phyloP scores from a whole-genome alignment of 2,329 filamentous ascomycete genomes.

The Ceratocystis cubensis region DNA sequence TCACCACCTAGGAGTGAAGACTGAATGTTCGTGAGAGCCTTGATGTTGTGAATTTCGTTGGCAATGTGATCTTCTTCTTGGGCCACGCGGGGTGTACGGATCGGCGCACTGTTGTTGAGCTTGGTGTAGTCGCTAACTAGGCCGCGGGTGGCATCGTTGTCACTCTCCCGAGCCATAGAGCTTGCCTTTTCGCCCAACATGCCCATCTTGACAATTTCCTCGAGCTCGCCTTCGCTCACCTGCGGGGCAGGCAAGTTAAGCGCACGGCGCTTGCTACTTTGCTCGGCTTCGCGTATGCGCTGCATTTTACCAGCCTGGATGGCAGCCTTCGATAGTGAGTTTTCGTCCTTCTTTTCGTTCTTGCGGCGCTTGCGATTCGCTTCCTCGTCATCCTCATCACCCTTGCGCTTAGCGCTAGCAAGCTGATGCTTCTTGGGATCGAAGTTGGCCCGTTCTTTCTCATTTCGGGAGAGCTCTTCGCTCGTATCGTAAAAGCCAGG shows the following conservation, averaged over 20 bases:
- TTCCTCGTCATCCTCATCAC: conserved; percentile 71
- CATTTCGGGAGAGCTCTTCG: conserved; percentile 70
- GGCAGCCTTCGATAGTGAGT: conserved; percentile 64
- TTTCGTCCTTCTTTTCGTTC: conserved; percentile 65
- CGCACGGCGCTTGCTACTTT: conserved; percentile 79
- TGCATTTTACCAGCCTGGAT: conserved; percentile 90
- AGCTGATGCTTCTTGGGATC: conserved; percentile 88
- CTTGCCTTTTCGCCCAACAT: conserved; percentile 82
- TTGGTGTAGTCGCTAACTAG: conserved; percentile 77
- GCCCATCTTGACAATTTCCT: conserved; percentile 98
- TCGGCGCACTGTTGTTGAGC: conserved; percentile 70
- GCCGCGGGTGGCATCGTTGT: conserved; percentile 74
- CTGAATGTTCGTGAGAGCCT: conserved; percentile 82
- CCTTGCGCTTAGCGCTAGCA: conserved; percentile 74
- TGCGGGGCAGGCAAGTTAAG: conserved; percentile 81
- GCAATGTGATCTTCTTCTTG: conserved; percentile 91
- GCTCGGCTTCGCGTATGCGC: conserved; percentile 88
- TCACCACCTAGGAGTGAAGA: conserved; percentile 89
- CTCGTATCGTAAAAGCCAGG: conserved; percentile 86
- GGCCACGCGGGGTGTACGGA: conserved; percentile 81
- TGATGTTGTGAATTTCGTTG: conserved; percentile 91
- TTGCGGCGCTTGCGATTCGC: conserved; percentile 77
- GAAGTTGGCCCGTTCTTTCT: conserved; percentile 70
- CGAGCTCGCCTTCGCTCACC: conserved; percentile 81
- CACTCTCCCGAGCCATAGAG: conserved; percentile 58